A percentile compares a stretch with the other conserved stretches of the same genome.
phyloP scores from a whole-genome alignment of 2,329 filamentous ascomycete genomes.

The Fusarium udum region DNA sequence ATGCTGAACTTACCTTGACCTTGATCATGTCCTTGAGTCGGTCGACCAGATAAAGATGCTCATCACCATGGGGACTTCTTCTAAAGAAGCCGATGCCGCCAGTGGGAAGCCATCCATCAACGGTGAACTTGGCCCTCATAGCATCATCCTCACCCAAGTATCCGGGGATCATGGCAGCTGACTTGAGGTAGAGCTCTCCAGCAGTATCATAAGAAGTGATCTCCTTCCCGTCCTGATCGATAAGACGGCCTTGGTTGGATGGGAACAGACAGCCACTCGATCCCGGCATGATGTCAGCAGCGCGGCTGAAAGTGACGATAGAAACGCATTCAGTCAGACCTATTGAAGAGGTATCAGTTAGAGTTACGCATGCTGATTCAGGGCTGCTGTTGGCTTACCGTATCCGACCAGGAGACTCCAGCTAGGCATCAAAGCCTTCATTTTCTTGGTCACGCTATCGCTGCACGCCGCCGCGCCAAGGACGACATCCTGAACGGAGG shows the following conservation, averaged over 20 bases:
- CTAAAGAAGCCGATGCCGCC: neutral
- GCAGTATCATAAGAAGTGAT: neutral
- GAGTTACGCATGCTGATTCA: rapidly evolving
- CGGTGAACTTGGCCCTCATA: neutral
- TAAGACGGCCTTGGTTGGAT: neutral
- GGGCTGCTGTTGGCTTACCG: neutral
- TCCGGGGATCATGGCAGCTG: neutral
- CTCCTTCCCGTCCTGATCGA: neutral
- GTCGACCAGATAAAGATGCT: neutral
- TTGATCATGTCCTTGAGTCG: neutral
- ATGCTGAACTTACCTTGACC: neutral
- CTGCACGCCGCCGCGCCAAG: neutral
- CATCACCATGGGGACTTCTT: neutral
- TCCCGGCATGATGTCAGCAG: neutral
- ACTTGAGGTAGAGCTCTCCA: neutral
- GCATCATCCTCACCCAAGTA: neutral
- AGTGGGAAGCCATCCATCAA: neutral
- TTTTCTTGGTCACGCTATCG: neutral
- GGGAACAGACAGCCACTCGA: neutral
- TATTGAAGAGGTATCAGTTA: neutral
- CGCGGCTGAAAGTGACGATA: neutral
- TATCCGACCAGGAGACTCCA: neutral
- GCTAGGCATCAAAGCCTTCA: neutral
- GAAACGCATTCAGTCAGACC: neutral
- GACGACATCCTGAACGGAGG: neutral